Base-by-base conservation (phyloP, 306 rosid species). In the Corylus heterophylla region DNA sequence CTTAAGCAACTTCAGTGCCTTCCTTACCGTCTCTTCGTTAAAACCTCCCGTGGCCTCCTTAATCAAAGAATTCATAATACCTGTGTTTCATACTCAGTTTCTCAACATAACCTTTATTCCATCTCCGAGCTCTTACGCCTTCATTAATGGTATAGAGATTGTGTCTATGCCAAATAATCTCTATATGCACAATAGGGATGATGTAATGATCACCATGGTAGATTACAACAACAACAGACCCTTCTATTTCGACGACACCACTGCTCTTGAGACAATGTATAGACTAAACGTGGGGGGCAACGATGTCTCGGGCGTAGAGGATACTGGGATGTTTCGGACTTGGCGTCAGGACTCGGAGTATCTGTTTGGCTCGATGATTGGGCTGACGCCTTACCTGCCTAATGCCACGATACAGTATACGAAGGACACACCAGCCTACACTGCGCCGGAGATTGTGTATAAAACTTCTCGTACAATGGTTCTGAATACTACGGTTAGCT, bases 61-160 rank as follows among this genome's bases (percentile, higher is more conserved):
- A 9, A 18, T 10, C 25, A 76, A 76, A 45, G 85, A 81, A 44
- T 81, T 76, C 31, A 22, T 49, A 16, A 25, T 81, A 45, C 58
- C 25, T 68, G 79, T 75, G 31, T 20, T 48, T 1, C 54, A 25
- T 39, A 63, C 62, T 52, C 72, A 29, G 42, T 47, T 10, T 4
- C 54, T 81, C 16, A n/a, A 76, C 54, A 39, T 82, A 35, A 76
- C 77, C 12, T 82, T 82, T 39, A 76, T 51, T 61, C 84, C 84
- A n/a, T 17, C 80, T 0, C 70, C 48, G 4, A 29, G 35, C 31
- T 61, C 81, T 12, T 82, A 82, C 18, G 81, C 85, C 1, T 82
- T 82, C 51, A 42, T 82, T n/a, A 82, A 78, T 14, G 85, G 85
- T 3, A 82, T 82, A 11, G 81, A 82, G 56, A 61, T 82, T 31